Evolutionary conservation across 805 yeast species (phyloP).

Genomic region (Saturnispora besseyi): DNA sequence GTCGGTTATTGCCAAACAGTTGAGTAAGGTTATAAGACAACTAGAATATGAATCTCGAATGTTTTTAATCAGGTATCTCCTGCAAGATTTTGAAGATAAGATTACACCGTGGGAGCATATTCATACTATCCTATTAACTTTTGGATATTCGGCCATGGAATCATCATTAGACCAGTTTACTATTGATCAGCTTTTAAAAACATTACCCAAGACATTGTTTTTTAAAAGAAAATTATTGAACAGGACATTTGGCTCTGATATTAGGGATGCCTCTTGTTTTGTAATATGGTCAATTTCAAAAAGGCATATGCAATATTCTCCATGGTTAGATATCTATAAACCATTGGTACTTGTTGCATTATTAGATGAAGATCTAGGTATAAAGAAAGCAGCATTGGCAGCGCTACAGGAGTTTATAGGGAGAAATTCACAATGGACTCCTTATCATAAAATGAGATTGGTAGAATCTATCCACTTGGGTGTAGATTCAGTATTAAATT

Average conservation of each 20-base stretch:
- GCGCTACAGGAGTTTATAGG: conserved; percentile 84
- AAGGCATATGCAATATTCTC: conserved; percentile 16
- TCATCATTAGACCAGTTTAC: not conserved
- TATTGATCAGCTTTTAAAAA: conserved; percentile 24
- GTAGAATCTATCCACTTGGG: not conserved
- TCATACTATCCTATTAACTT: conserved; percentile 51
- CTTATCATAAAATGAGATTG: not conserved
- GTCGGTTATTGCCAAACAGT: conserved; percentile 56
- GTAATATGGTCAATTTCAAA: conserved; percentile 71
- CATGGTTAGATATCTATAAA: conserved; percentile 17
- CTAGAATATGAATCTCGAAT: conserved; percentile 9
- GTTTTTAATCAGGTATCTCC: not conserved
- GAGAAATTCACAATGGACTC: conserved; percentile 32
- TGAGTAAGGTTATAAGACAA: conserved; percentile 38
- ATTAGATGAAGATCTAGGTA: conserved; percentile 64
- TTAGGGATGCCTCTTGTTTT: conserved; percentile 81
- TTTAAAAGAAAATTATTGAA: conserved; percentile 50
- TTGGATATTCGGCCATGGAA: conserved; percentile 36
- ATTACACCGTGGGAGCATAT: not conserved
- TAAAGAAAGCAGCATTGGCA: conserved; percentile 78
- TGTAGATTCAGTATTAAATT: not conserved
- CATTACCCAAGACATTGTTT: conserved; percentile 40
- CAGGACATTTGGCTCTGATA: conserved; percentile 50
- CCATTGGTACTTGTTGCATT: conserved; percentile 45
- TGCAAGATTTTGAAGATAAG: not conserved